These are phyloP conservation scores for Noccaea caerulescens DNA, from an alignment of 345 rosid genomes.

Conservation along the genomic window DNA sequence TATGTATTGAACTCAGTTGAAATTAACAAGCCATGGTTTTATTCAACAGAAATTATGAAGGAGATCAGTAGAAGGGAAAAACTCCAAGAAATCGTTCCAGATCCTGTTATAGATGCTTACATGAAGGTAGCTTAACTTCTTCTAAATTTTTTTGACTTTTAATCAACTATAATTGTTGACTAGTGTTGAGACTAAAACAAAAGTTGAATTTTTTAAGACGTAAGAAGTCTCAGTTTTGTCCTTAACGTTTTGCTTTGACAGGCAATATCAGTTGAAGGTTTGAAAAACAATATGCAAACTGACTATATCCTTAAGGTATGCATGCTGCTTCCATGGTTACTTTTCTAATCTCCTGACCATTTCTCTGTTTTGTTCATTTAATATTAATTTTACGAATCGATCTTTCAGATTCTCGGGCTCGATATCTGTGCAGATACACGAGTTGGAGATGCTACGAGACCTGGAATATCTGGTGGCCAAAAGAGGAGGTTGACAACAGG, in stretches of 20 bases:
- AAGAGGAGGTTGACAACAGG: constrained; percentile 54
- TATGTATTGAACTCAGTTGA: background rate
- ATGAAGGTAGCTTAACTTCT: constrained; percentile 55
- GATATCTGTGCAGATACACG: constrained; percentile 51
- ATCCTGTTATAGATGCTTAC: constrained; percentile 62
- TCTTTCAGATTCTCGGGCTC: constrained; percentile 53
- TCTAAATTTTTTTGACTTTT: background rate
- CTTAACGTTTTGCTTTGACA: constrained; percentile 18
- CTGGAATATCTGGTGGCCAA: constrained; percentile 61
- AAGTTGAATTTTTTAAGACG: background rate
- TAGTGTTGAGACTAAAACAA: no score
- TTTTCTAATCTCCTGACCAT: constrained; percentile 5
- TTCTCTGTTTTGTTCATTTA: background rate
- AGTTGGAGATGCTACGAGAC: constrained; percentile 47
- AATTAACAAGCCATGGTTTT: background rate
- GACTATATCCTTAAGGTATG: constrained; percentile 55
- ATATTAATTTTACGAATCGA: background rate
- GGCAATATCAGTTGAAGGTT: constrained; percentile 52
- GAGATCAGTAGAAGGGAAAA: constrained; percentile 69
- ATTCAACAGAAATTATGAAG: constrained; percentile 53
- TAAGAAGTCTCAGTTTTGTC: background rate
- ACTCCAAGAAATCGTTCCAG: constrained; percentile 57
- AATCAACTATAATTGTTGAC: no score
- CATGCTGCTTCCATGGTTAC: background rate
- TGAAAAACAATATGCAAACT: constrained; percentile 50